Percentiles rank a stretch among this genome's conserved stretches.
Conservation (phyloP, 352 stramenopile genomes). For the Thraustotheca clavata region DNA sequence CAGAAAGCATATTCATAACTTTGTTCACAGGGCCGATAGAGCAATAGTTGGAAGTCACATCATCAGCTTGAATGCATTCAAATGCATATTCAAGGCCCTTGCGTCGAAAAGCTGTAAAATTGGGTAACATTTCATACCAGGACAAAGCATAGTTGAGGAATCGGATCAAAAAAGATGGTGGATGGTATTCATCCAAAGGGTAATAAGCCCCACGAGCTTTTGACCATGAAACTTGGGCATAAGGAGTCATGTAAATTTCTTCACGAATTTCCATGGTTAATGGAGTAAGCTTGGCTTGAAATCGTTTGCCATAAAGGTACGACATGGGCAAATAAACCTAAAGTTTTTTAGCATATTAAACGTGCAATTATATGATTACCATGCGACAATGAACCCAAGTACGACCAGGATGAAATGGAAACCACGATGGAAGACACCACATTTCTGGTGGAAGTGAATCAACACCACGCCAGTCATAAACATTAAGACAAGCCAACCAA, state of each 20-base stretch:
- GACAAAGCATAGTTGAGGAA: conserved; percentile 60
- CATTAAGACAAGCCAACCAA: conserved; percentile 79
- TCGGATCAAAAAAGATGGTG: conserved; percentile 71
- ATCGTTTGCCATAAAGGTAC: conserved; percentile 76
- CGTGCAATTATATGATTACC: conserved; percentile 24
- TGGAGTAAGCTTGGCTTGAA: conserved; percentile 52
- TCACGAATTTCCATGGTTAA: conserved; percentile 48
- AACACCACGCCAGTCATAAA: conserved; percentile 64
- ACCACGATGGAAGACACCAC: conserved; percentile 87
- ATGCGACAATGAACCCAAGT: conserved; percentile 91
- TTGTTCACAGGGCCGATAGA: conserved; percentile 91
- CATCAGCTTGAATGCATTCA: conserved; percentile 81
- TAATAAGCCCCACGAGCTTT: conserved; percentile 41
- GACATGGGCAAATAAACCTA: conserved; percentile 88
- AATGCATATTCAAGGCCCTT: conserved; percentile 49
- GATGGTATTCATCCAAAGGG: conserved; percentile 82
- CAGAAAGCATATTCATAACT: conserved; percentile 75
- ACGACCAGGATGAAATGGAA: conserved; percentile 83
- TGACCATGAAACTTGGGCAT: conserved; percentile 62
- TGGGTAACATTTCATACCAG: conserved; percentile 48
- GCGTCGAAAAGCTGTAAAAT: conserved; percentile 27
- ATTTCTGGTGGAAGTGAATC: conserved; percentile 85
- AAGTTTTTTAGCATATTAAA: not conserved
- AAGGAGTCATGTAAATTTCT: conserved; percentile 66
- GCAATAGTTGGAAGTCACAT: conserved; percentile 88